Evolutionary conservation across 2,329 filamentous ascomycete genomes (phyloP).

Genomic region (Exophiala alcalophila): DNA sequence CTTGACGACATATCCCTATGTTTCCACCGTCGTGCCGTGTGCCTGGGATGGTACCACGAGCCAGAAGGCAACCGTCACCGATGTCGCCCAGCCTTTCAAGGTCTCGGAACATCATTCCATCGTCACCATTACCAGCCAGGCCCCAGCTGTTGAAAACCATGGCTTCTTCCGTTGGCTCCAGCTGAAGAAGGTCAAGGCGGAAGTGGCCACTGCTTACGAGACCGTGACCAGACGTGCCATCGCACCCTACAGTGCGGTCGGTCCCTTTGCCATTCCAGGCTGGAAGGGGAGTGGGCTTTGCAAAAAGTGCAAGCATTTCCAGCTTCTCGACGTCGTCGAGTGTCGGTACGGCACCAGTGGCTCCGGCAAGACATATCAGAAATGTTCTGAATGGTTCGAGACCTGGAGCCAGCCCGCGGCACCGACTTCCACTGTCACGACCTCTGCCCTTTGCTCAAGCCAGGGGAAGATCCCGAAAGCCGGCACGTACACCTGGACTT

Average conservation of each 20-base stretch:
- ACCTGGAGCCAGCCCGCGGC: constrained; percentile 9
- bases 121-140: neutral
- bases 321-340: constrained; percentile 21
- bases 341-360: constrained; percentile 15
- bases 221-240: constrained; percentile 13
- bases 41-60: constrained; percentile 14
- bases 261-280: constrained; percentile 17
- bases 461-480: constrained; percentile 9
- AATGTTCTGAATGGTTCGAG: constrained; percentile 18
- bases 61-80: constrained; percentile 10
- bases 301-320: constrained; percentile 15
- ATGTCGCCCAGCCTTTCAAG: constrained; percentile 8
- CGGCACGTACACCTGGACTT: constrained; percentile 24
- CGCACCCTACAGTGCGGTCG: constrained; percentile 13
- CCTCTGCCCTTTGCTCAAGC: constrained; percentile 14
- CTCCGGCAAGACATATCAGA: constrained; percentile 10
- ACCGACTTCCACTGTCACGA: constrained; percentile 16
- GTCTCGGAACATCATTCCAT: constrained; percentile 6
- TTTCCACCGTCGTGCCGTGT: constrained; percentile 20
- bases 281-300: constrained; percentile 22
- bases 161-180: constrained; percentile 1
- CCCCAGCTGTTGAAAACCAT: neutral
- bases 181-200: neutral
- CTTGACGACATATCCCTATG: constrained; percentile 18
- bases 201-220: constrained; percentile 5